phyloP scores from a whole-genome alignment of 2,329 filamentous ascomycete genomes.

The Fusarium irregulare region DNA sequence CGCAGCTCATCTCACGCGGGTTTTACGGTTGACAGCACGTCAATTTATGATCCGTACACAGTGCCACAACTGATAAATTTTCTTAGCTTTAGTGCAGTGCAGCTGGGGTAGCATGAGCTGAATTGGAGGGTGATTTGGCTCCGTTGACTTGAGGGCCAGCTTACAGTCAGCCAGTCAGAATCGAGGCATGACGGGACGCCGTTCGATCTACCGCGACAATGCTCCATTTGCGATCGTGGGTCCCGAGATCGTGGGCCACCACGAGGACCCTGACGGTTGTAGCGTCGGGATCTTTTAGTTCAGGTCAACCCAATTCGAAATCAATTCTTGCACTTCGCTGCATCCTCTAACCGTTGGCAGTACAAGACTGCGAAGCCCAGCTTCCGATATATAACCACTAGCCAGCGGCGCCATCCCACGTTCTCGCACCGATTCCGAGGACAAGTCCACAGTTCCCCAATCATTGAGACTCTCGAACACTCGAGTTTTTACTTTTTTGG shows the following conservation, averaged over 20 bases:
- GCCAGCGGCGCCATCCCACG: slow-evolving; percentile 19
- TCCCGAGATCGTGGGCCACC: slow-evolving; percentile 40
- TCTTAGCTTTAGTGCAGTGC: not conserved
- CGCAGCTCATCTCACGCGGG: not conserved
- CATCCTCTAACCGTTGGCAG: not conserved
- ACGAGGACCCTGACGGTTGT: slow-evolving; percentile 40
- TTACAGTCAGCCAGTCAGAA: slow-evolving; percentile 7
- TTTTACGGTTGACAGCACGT: not conserved
- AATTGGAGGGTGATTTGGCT: not conserved
- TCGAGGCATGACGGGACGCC: slow-evolving; percentile 9
- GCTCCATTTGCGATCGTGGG: slow-evolving; percentile 39
- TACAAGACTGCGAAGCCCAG: not conserved
- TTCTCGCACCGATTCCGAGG: slow-evolving; percentile 20
- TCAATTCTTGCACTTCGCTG: not conserved
- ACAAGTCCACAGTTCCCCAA: slow-evolving; percentile 2
- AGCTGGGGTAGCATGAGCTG: slow-evolving; percentile 1
- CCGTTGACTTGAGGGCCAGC: not conserved
- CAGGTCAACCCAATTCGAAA: slow-evolving; percentile 6
- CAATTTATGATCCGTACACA: not conserved
- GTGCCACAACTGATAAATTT: not conserved
- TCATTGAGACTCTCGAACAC: slow-evolving; percentile 7
- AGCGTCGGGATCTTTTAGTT: slow-evolving; percentile 38
- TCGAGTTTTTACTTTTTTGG: slow-evolving; percentile 17
- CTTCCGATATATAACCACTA: slow-evolving; percentile 12
- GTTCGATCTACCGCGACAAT: slow-evolving; percentile 30